Percentiles rank a stretch among this genome's conserved stretches.
These are phyloP conservation scores for Bisporella sp. DNA, from an alignment of 2,329 filamentous ascomycete species.

Conservation along the genomic window DNA sequence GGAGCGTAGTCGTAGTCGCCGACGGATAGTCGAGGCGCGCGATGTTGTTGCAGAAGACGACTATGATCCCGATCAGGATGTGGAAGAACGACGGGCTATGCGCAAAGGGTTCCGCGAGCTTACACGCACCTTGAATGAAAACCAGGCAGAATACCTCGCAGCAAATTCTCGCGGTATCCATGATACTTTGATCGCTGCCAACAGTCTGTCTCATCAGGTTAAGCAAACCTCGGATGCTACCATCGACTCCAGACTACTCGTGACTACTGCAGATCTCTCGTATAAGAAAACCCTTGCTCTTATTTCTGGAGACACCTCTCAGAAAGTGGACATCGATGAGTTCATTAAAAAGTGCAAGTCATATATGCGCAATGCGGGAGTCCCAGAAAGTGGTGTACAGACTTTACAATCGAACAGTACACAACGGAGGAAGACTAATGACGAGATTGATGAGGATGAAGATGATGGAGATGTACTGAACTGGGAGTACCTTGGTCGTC, in stretches of 20 bases:
- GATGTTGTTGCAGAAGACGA: slow-evolving; percentile 32
- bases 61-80: slow-evolving; percentile 80
- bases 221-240: slow-evolving; percentile 88
- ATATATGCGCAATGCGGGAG: slow-evolving; percentile 67
- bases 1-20: slow-evolving; percentile 18
- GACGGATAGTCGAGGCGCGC: slow-evolving; percentile 25
- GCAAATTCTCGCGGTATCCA: slow-evolving; percentile 57
- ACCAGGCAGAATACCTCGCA: slow-evolving; percentile 63
- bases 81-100: slow-evolving; percentile 63
- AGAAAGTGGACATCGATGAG: slow-evolving; percentile 82
- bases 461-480: slow-evolving; percentile 73
- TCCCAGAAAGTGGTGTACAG: slow-evolving; percentile 38
- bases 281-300: slow-evolving; percentile 72
- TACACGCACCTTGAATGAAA: slow-evolving; percentile 53
- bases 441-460: slow-evolving; percentile 60
- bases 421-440: slow-evolving; percentile 37
- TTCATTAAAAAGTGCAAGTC: slow-evolving; percentile 85
- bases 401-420: slow-evolving; percentile 38
- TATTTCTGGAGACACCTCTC: slow-evolving; percentile 62
- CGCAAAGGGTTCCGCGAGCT: slow-evolving; percentile 65
- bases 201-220: slow-evolving; percentile 59
- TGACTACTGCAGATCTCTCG: slow-evolving; percentile 72
- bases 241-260: slow-evolving; percentile 80
- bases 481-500: slow-evolving; percentile 77
- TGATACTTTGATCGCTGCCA: slow-evolving; percentile 58